A percentile compares a stretch with the other conserved stretches of the same genome.
Evolutionary conservation across 23 red algal species (phyloP).

Genomic region (Chondrus crispus): DNA sequence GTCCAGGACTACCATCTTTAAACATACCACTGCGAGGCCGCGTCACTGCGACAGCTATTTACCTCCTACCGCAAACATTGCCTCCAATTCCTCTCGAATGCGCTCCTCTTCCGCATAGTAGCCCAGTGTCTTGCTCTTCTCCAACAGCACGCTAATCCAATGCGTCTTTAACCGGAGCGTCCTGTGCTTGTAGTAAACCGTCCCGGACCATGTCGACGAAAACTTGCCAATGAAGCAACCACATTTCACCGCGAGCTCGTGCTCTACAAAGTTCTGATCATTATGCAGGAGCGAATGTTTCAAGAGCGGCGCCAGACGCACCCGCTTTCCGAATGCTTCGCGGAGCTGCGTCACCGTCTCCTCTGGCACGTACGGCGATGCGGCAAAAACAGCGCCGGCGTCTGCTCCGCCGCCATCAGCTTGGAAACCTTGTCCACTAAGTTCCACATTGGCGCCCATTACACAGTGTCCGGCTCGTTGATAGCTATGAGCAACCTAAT

Average conservation of each 20-base stretch:
- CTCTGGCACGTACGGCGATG: conserved; percentile 20
- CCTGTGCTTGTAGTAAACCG: conserved; percentile 48
- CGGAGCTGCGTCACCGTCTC: not conserved
- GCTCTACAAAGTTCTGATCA: conserved; percentile 42
- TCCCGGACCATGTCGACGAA: conserved; percentile 38
- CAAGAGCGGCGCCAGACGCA: not conserved
- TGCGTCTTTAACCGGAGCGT: not conserved
- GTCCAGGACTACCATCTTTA: no score
- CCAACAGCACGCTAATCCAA: conserved; percentile 6
- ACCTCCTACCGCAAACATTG: no score
- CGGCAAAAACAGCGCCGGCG: conserved; percentile 16
- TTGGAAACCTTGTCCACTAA: not conserved
- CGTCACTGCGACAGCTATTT: no score
- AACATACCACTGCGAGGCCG: no score
- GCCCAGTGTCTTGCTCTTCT: not conserved
- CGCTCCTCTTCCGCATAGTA: not conserved
- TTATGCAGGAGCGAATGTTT: not conserved
- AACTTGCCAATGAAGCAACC: conserved; percentile 31
- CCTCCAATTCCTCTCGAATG: not conserved
- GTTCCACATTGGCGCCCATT: not conserved
- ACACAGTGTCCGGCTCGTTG: not conserved
- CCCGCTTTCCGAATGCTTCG: not conserved
- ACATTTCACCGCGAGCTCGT: conserved; percentile 9
- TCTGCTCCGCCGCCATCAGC: not conserved
- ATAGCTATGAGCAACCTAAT: not conserved